phyloP scores from a whole-genome alignment of 2,329 filamentous ascomycete species.

The Diaporthe helianthi region DNA sequence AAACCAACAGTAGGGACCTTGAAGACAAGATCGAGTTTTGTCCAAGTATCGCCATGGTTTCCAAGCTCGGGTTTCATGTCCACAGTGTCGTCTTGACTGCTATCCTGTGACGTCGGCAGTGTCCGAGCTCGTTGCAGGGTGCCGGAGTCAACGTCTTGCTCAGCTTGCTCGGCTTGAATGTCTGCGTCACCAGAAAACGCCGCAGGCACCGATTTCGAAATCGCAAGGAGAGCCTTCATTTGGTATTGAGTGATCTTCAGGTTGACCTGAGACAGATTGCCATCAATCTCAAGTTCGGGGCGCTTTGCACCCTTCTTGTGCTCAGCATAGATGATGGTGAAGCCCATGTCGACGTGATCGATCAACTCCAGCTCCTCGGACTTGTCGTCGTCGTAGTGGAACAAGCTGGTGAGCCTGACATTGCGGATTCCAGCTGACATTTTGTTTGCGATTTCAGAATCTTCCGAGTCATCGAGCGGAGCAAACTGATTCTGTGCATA shows the following conservation, averaged over 20 bases:
- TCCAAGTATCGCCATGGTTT: slow-evolving; percentile 77
- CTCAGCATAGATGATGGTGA: slow-evolving; percentile 90
- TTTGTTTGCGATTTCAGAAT: slow-evolving; percentile 82
- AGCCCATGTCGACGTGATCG: slow-evolving; percentile 92
- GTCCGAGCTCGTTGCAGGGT: slow-evolving; percentile 56
- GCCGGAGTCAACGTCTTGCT: slow-evolving; percentile 72
- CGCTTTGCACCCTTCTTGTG: slow-evolving; percentile 78
- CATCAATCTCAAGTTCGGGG: slow-evolving; percentile 90
- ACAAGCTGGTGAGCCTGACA: slow-evolving; percentile 86
- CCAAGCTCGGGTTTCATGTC: slow-evolving; percentile 75
- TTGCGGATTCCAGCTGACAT: slow-evolving; percentile 91
- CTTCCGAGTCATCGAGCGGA: slow-evolving; percentile 78
- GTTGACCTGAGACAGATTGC: slow-evolving; percentile 92
- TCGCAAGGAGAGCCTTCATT: slow-evolving; percentile 84
- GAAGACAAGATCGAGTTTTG: slow-evolving; percentile 91
- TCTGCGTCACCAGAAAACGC: slow-evolving; percentile 81
- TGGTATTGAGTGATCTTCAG: slow-evolving; percentile 89
- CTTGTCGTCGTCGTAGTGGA: slow-evolving; percentile 76
- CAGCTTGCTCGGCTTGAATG: slow-evolving; percentile 74
- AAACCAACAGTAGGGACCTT: slow-evolving; percentile 86
- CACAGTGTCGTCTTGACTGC: slow-evolving; percentile 53
- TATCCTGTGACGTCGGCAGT: slow-evolving; percentile 56
- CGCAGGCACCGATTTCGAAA: slow-evolving; percentile 85
- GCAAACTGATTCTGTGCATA: slow-evolving; percentile 95
- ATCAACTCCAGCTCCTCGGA: slow-evolving; percentile 94